Base-by-base conservation (phyloP, 148 eudicot genomes). In the Salicornia ramosissima region DNA sequence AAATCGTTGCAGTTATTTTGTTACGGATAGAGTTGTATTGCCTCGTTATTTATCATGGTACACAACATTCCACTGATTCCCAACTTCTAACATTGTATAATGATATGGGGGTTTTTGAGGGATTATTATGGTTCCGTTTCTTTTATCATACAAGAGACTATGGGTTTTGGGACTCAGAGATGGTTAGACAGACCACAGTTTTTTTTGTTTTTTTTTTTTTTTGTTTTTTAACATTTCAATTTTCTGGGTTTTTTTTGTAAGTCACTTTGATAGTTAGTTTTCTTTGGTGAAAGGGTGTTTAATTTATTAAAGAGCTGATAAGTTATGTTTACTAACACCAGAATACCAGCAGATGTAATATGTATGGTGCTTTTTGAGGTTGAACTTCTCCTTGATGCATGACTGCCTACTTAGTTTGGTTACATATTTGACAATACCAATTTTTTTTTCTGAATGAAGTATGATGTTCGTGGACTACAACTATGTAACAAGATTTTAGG, bases 291-390 rank as follows among this genome's bases (percentile, higher is more conserved):
- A 33, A 29, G 10, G 14, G 58, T 29, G 2, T 24, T 63, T n/a
- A n/a, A n/a, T n/a, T n/a, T n/a, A n/a, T n/a, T 11, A n/a, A 60
- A 31, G 36, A 55, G 55, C 19, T 57, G 50, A 51, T 5, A 8
- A 26, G 31, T 47, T 60, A 74, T 58, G 51, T 46, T 65, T 45
- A 53, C 70, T 19, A 42, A 73, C 68, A 71, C 43, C 25, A 55
- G 61, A 61, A n/a, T n/a, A n/a, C n/a, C n/a, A n/a, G n/a, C n/a
- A n/a, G n/a, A n/a, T n/a, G n/a, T n/a, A n/a, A n/a, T n/a, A n/a
- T 72, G 80, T 72, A 68, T 72, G 64, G 67, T 68, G 76, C 69
- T 50, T 67, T 77, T 72, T 72, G 80, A 59, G 59, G 73, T 61
- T 53, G n/a, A 64, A 72, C 31, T 52, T 71, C 28, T 12, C 64